phyloP scores from a whole-genome alignment of 2,329 filamentous ascomycete genomes.

The Xylariaceae sp. region DNA sequence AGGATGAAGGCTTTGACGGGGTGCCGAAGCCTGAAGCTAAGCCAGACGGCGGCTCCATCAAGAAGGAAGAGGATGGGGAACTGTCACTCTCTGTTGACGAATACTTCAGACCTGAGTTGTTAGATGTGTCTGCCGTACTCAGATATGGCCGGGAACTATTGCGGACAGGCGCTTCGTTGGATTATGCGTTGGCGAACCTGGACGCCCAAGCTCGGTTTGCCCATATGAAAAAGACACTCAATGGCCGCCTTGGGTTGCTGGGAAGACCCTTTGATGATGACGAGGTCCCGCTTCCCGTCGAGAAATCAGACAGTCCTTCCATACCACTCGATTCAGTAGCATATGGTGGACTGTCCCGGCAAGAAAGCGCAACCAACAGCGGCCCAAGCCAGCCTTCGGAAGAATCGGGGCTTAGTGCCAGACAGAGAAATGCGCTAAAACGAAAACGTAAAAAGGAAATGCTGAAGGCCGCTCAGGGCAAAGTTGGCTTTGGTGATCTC shows the following conservation, averaged over 20 bases:
- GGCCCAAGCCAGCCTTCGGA: conserved; percentile 44
- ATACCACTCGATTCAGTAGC: conserved; percentile 39
- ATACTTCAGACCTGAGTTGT: conserved; percentile 63
- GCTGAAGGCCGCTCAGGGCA: conserved; percentile 78
- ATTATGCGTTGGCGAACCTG: conserved; percentile 75
- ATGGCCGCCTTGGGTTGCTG: conserved; percentile 73
- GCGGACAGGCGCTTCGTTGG: conserved; percentile 71
- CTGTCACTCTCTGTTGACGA: conserved; percentile 47
- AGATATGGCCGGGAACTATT: conserved; percentile 79
- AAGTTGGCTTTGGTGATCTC: conserved; percentile 84
- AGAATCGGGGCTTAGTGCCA: conserved; percentile 74
- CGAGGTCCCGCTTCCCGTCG: conserved; percentile 60
- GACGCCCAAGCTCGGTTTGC: conserved; percentile 75
- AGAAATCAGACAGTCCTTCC: conserved; percentile 45
- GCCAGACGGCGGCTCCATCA: conserved; percentile 42
- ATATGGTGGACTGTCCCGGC: conserved; percentile 30
- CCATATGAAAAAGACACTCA: conserved; percentile 85
- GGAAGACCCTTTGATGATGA: conserved; percentile 84
- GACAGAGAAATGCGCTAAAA: conserved; percentile 91
- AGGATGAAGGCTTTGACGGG: conserved; percentile 52
- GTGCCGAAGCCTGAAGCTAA: conserved; percentile 40
- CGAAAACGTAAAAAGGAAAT: conserved; percentile 88
- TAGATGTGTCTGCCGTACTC: conserved; percentile 76
- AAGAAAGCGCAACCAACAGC: conserved; percentile 32
- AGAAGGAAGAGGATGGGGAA: conserved; percentile 58